Evolutionary conservation across 2,329 filamentous ascomycete genomes (phyloP), one percentile per base, ranked within the genome.

Genomic region (Westerdykella sp.): DNA sequence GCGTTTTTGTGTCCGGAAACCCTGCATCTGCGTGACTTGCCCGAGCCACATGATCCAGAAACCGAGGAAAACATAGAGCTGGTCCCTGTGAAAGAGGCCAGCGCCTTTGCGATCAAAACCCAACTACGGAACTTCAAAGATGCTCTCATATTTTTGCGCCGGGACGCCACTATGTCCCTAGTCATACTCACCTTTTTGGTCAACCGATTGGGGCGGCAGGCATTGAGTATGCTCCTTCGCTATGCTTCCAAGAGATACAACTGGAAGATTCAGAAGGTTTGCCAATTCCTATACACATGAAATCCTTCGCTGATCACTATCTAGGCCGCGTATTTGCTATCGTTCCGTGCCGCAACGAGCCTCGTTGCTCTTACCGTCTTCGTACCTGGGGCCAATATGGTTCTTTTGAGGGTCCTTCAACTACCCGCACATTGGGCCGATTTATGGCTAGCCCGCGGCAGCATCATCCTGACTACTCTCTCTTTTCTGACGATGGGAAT

Each of bases 181-280:
- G 57, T 65, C 3, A 51, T 67, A 7, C 66, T 70, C 10, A 67
- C 70, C 0, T 75, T 75, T 45, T 51, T 76, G 16, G 69, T 73
- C 12, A 73, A 71, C 49, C 66, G 71, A n/a, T 59, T 76, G 6
- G 72, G 70, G 39, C 66, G 72, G 21, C 72, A 73, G 38, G 69
- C 71, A 9, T 60, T 71, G 13, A 69, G 66, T 48, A 65, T 76
- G 41, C 53, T 76, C 12, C 63, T 74, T n/a, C 71, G 74, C 44
- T 77, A 77, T 51, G 70, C 74, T 14, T 76, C 73, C 1, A 72
- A 70, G n/a, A 64, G 73, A 18, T 77, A 75, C 43, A 52, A 56
- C 18, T 76, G 73, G 71, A 68, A 69, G 28, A 61, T 77, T 14
- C 70, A 72, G 42, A 56, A 65, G 37, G 54, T 49, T 23, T 32